Evolutionary conservation across 2,329 filamentous ascomycete genomes (phyloP).

Genomic region (Aspergillus fumigatiaffinis): DNA sequence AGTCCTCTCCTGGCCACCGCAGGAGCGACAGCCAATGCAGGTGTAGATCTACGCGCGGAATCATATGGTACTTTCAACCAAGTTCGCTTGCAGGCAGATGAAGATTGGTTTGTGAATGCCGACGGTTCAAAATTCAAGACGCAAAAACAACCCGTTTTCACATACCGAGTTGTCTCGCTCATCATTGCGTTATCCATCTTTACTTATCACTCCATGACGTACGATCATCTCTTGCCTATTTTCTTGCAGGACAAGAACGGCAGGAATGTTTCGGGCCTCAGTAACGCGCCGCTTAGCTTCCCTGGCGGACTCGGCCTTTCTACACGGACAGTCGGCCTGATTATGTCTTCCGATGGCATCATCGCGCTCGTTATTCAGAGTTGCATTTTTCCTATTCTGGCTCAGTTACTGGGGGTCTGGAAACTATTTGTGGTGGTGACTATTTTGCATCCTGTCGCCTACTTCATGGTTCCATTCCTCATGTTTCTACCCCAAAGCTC

Average conservation of each 20-base stretch:
- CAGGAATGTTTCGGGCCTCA: slow-evolving; percentile 23
- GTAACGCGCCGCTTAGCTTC: slow-evolving; percentile 50
- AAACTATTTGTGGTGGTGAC: slow-evolving; percentile 62
- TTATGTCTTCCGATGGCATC: slow-evolving; percentile 65
- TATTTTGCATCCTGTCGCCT: slow-evolving; percentile 62
- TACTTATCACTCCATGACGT: slow-evolving; percentile 93
- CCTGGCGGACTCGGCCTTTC: slow-evolving; percentile 63
- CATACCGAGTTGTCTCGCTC: slow-evolving; percentile 66
- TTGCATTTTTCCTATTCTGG: slow-evolving; percentile 63
- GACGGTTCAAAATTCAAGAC: slow-evolving; percentile 43
- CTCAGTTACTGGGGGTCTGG: slow-evolving; percentile 64
- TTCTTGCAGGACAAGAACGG: slow-evolving; percentile 73
- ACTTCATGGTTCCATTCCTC: slow-evolving; percentile 66
- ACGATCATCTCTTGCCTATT: slow-evolving; percentile 86
- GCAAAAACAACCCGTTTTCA: slow-evolving; percentile 50
- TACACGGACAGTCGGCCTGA: slow-evolving; percentile 63
- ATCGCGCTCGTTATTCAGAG: slow-evolving; percentile 71
- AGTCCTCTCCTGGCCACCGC: slow-evolving; percentile 73
- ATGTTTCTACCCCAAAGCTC: slow-evolving; percentile 53
- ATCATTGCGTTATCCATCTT: slow-evolving; percentile 83
- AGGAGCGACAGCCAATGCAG: slow-evolving; percentile 67
- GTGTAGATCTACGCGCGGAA: slow-evolving; percentile 70
- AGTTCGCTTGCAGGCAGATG: slow-evolving; percentile 52
- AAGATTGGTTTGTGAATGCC: slow-evolving; percentile 49
- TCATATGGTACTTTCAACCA: slow-evolving; percentile 71